Percentiles rank a stretch among this genome's conserved stretches.
Conservation (phyloP, 2,329 filamentous ascomycete genomes). For the Colletotrichum ledebouriae region DNA sequence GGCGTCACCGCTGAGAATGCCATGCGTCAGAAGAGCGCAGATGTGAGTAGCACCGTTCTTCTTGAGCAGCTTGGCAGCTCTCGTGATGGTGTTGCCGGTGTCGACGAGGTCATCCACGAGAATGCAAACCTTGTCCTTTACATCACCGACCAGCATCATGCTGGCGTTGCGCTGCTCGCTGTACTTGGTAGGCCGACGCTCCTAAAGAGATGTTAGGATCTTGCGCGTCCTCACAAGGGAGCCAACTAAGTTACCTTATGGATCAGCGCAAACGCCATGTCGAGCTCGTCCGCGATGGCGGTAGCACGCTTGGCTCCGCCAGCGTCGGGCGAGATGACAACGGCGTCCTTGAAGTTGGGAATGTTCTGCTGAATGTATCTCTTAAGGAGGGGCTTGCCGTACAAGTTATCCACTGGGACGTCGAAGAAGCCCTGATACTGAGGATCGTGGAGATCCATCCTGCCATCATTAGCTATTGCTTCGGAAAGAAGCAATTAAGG, state of each 20-base stretch:
- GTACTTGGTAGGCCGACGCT: slow-evolving; percentile 89
- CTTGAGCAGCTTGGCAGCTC: slow-evolving; percentile 96
- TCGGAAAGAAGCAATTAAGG: slow-evolving; percentile 30
- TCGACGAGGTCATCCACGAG: slow-evolving; percentile 95
- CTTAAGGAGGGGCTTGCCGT: slow-evolving; percentile 81
- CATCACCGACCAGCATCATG: slow-evolving; percentile 95
- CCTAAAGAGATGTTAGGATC: slow-evolving; percentile 61
- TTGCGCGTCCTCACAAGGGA: not conserved
- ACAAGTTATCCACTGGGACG: slow-evolving; percentile 97
- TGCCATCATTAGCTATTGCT: slow-evolving; percentile 46
- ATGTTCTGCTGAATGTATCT: slow-evolving; percentile 84
- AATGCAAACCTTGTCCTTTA: slow-evolving; percentile 85
- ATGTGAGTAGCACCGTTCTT: slow-evolving; percentile 93
- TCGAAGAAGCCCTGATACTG: slow-evolving; percentile 99
- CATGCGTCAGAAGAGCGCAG: slow-evolving; percentile 93
- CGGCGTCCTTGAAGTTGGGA: slow-evolving; percentile 84
- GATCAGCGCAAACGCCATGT: slow-evolving; percentile 96
- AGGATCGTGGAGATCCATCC: slow-evolving; percentile 93
- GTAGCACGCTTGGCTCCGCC: slow-evolving; percentile 97
- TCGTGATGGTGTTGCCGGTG: slow-evolving; percentile 96
- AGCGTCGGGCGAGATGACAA: slow-evolving; percentile 96
- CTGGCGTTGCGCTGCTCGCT: slow-evolving; percentile 90
- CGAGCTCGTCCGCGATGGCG: slow-evolving; percentile 91
- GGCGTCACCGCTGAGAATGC: slow-evolving; percentile 94
- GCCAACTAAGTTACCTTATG: slow-evolving; percentile 80